Percentiles rank a stretch among this genome's conserved stretches.
Conservation (phyloP, 2,329 filamentous ascomycete species). For the Cladosporium oxysporum region DNA sequence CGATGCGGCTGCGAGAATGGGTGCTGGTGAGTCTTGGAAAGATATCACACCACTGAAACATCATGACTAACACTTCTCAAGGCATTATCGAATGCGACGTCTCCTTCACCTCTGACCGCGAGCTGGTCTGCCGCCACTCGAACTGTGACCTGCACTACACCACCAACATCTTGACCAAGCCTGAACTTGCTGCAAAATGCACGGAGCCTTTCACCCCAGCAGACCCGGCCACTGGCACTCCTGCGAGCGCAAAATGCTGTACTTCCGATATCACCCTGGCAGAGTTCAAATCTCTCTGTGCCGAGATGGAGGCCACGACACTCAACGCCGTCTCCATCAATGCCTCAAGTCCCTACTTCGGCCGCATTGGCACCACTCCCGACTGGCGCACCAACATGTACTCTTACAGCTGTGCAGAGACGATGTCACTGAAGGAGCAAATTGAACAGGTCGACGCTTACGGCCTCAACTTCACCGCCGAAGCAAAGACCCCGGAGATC, state of each 20-base stretch:
- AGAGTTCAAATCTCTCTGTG: conserved; percentile 68
- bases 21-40: conserved; percentile 49
- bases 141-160: conserved; percentile 70
- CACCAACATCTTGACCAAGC: conserved; percentile 64
- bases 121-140: conserved; percentile 68
- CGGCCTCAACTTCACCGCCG: conserved; percentile 62
- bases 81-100: conserved; percentile 67
- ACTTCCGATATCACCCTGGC: conserved; percentile 68
- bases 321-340: conserved; percentile 59
- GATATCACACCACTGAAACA: neutral
- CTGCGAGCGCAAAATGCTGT: conserved; percentile 67
- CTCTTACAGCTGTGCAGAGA: conserved; percentile 60
- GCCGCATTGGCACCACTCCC: conserved; percentile 47
- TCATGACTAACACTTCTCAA: conserved; percentile 6
- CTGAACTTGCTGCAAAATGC: conserved; percentile 66
- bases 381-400: conserved; percentile 67
- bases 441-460: conserved; percentile 57
- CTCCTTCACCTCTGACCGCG: conserved; percentile 63
- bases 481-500: conserved; percentile 68
- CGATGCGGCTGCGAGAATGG: conserved; percentile 66
- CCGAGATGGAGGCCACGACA: conserved; percentile 69
- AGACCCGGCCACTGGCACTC: conserved; percentile 27
- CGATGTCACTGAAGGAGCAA: conserved; percentile 63
- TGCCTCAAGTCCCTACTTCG: conserved; percentile 58
- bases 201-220: conserved; percentile 60